Evolutionary conservation across 306 rosid genomes (phyloP), one percentile per base, ranked within the genome.

Genomic region (Cucumis sativus): DNA sequence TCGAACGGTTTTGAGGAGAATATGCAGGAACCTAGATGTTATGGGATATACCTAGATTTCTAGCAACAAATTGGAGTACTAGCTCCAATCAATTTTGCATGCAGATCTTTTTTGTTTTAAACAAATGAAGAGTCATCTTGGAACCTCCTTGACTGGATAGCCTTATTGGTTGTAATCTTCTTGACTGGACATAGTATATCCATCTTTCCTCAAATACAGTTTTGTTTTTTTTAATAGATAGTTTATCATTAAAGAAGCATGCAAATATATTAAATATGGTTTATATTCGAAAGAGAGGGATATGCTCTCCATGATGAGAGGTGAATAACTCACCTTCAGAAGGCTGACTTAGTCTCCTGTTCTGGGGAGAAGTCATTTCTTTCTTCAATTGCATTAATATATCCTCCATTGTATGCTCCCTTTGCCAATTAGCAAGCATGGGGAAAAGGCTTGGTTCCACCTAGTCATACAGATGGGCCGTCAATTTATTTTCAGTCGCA

Each of bases 341-440:
- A 77, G 97, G 97, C 86, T 95, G 99, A 83, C 90, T 81, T 79
- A 92, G 89, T 89, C 84, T 95, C 84, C 97, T 88, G 83, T 95
- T 95, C 80, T 95, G 99, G 58, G 99, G 97, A 73, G 93, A 90
- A 78, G 58, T 81, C 99, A 95, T 95, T 59, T 95, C 99, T 87
- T 95, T 95, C 92, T 95, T 95, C 91, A 95, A 79, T 77, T 90
- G 99, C 80, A 90, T 73, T 84, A 95, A 86, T 81, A 89, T 77
- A 80, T 89, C 97, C 86, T 95, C 99, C 99, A 95, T 89, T 57
- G 96, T 92, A 84, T 78, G 54, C 88, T 91, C 97, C 82, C 97
- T 85, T 85, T 87, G 91, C 99, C 99, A 95, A 82, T 88, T 92
- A 79, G 96, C 78, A 83, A 95, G 99, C 97, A 92, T 95, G 75